Conservation (phyloP, 441 rosid genomes). For the Croton laevigatus region DNA sequence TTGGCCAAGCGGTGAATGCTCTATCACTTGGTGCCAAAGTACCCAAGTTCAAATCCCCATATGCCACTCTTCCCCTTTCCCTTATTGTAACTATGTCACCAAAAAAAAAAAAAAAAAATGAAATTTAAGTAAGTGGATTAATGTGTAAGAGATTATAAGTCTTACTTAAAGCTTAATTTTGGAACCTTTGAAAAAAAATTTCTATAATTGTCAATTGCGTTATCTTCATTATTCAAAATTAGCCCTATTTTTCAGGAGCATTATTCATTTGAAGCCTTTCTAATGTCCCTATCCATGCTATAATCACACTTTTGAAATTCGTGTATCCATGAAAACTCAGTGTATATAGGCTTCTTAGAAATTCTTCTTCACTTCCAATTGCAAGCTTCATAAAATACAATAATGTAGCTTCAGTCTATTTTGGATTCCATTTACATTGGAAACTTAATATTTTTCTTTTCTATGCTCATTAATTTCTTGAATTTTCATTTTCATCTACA, state of each 20-base stretch:
- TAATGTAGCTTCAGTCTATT: not conserved
- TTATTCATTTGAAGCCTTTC: not conserved
- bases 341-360: not conserved
- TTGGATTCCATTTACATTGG: slow-evolving; percentile 7
- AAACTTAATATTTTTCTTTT: not conserved
- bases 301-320: not conserved
- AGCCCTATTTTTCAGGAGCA: not conserved
- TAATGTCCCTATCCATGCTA: not conserved
- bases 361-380: not conserved
- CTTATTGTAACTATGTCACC: too few relatives aligned
- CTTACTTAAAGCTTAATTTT: slow-evolving; percentile 7
- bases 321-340: not conserved
- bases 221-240: not conserved
- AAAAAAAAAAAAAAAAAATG: too few relatives aligned
- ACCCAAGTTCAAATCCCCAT: too few relatives aligned
- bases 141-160: not conserved
- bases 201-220: not conserved
- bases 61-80: too few relatives aligned
- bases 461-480: not conserved
- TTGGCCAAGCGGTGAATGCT: too few relatives aligned
- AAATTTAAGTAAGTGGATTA: not conserved
- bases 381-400: not conserved
- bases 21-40: too few relatives aligned
- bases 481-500: not conserved
- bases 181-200: slow-evolving; percentile 6